Evolutionary conservation across 331 rosid genomes (phyloP).

Genomic region (Phaseolus coccineus): DNA sequence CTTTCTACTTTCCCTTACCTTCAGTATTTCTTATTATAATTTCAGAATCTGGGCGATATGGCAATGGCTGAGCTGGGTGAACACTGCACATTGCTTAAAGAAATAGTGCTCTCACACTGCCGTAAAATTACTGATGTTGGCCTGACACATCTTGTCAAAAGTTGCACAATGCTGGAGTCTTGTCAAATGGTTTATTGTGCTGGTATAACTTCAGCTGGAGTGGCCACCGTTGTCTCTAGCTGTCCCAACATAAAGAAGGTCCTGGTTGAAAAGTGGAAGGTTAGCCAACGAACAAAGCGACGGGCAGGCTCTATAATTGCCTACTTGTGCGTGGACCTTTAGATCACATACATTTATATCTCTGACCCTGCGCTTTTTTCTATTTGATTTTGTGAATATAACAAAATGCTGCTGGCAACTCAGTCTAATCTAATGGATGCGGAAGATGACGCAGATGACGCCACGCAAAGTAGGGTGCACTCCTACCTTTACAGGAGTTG

Average conservation of each 20-base stretch:
- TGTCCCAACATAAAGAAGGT: conserved; percentile 80
- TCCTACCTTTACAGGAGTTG: conserved; percentile 1
- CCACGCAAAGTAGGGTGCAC: not conserved
- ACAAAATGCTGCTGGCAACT: conserved; percentile 11
- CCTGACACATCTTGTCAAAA: conserved; percentile 64
- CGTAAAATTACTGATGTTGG: conserved; percentile 81
- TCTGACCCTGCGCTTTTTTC: not conserved
- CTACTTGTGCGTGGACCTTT: conserved; percentile 76
- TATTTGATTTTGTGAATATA: conserved; percentile 1
- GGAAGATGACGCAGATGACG: conserved; percentile 5
- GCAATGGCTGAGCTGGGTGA: conserved; percentile 84
- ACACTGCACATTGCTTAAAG: conserved; percentile 74
- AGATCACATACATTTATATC: conserved; percentile 21
- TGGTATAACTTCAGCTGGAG: conserved; percentile 71
- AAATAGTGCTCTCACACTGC: conserved; percentile 77
- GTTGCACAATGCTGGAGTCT: conserved; percentile 69
- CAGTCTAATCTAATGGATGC: conserved; percentile 1
- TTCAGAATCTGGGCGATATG: conserved; percentile 84
- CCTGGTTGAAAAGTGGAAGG: conserved; percentile 86
- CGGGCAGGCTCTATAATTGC: conserved; percentile 75
- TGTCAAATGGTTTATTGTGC: conserved; percentile 89
- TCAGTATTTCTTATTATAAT: conserved; percentile 8
- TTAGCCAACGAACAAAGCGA: conserved; percentile 74
- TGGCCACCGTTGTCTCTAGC: conserved; percentile 76
- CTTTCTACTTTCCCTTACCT: not conserved